phyloP scores from a whole-genome alignment of 768 basidiomycete species.

The Termitomyces sp. region DNA sequence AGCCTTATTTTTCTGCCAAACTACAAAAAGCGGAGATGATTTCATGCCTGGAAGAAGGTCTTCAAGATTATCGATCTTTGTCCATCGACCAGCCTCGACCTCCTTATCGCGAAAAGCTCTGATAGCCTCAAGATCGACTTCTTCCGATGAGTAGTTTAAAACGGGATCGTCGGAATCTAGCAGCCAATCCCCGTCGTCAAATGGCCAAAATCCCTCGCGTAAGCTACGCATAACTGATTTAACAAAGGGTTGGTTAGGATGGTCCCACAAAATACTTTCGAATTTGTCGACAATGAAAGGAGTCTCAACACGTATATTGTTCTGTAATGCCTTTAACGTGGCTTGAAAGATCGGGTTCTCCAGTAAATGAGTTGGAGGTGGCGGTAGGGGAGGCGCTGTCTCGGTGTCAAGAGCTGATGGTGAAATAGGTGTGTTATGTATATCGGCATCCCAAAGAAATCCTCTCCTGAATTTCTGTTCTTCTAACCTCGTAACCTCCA shows the following conservation, averaged over 20 bases:
- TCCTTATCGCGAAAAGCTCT: constrained; percentile 13
- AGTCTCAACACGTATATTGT: constrained; percentile 20
- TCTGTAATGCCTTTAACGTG: neutral
- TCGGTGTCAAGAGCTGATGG: neutral
- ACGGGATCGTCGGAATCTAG: neutral
- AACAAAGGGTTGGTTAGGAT: constrained; percentile 29
- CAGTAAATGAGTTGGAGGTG: neutral
- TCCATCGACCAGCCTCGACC: constrained; percentile 15
- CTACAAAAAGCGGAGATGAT: constrained; percentile 22
- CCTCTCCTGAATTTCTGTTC: neutral
- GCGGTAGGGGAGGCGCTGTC: neutral
- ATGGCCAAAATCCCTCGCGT: constrained; percentile 25
- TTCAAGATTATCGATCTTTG: constrained; percentile 4
- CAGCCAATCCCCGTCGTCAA: constrained; percentile 19
- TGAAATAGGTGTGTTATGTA: neutral
- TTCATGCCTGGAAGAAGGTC: constrained; percentile 23
- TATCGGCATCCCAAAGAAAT: neutral
- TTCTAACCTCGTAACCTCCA: too few species aligned
- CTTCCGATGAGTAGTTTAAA: constrained; percentile 11
- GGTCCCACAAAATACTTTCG: constrained; percentile 14
- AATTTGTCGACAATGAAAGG: constrained; percentile 24
- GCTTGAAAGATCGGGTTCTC: neutral
- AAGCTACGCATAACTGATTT: constrained; percentile 20
- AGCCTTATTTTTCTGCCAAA: constrained; percentile 24
- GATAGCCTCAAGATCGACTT: neutral